Evolutionary conservation across 2,329 filamentous ascomycete genomes (phyloP).

Genomic region (Dothidotthia symphoricarpi): DNA sequence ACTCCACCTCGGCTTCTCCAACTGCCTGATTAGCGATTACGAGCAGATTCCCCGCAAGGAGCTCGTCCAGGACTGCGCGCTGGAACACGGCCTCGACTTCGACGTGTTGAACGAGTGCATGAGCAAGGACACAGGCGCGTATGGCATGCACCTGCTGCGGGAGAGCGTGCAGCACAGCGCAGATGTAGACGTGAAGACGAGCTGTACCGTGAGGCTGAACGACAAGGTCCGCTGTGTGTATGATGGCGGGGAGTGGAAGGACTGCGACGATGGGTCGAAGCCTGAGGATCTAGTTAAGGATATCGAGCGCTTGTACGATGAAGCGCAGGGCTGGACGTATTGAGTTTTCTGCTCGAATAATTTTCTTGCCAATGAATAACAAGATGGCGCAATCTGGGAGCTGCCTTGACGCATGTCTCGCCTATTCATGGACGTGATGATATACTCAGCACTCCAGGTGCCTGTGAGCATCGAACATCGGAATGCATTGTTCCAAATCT

Average conservation of each 20-base stretch:
- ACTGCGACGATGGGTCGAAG: conserved; percentile 68
- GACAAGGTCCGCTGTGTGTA: conserved; percentile 79
- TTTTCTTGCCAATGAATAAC: too few species aligned
- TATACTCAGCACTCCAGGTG: too few species aligned
- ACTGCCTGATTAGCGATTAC: conserved; percentile 81
- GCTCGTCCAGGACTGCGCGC: conserved; percentile 82
- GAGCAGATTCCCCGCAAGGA: conserved; percentile 70
- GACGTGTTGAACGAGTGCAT: conserved; percentile 78
- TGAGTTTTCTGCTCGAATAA: conserved; percentile 3
- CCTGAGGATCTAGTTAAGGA: conserved; percentile 73
- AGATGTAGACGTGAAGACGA: conserved; percentile 47
- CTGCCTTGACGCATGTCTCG: too few species aligned
- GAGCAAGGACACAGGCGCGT: conserved; percentile 69
- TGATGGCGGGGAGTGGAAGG: conserved; percentile 74
- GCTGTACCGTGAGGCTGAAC: conserved; percentile 62
- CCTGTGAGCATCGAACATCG: too few species aligned
- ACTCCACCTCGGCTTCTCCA: conserved; percentile 86
- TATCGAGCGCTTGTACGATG: conserved; percentile 66
- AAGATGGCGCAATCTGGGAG: too few species aligned
- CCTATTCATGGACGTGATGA: too few species aligned
- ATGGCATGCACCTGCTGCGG: conserved; percentile 66
- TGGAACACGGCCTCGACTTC: conserved; percentile 88
- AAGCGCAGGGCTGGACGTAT: conserved; percentile 31
- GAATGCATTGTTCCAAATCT: too few species aligned
- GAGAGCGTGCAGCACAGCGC: conserved; percentile 64